Base-by-base conservation (phyloP, 345 rosid species). In the Lepidium didymum region DNA sequence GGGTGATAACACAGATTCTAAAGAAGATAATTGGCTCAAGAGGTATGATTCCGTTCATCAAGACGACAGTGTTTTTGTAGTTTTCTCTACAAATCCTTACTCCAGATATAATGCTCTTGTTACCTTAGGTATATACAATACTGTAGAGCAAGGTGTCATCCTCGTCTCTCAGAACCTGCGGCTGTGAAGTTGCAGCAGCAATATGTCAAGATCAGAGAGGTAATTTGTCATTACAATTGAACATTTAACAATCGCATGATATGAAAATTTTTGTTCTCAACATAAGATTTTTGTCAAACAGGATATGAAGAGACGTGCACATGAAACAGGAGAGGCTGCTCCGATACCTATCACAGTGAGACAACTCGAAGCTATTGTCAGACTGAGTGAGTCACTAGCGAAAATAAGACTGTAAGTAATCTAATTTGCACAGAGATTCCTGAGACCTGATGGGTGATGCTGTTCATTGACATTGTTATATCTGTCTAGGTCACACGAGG, bases 291-390 rank as follows among this genome's bases (percentile, higher is more conserved):
- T 36, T 8, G 54, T 60, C 18, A 56, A 69, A 46, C 73, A 93
- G 97, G 91, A 80, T 76, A 94, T 89, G 99, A 88, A 96, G 76
- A 92, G 83, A 84, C 91, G 89, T 75, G 88, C 96, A 66, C 85
- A 94, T 80, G 99, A 94, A 77, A 82, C 92, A 3, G 97, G 99
- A 62, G 96, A 91, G 80, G 86, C 88, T 68, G 79, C 92, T 38
- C 86, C 88, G 8, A 85, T 90, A 51, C 97, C 96, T 62, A 87
- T 94, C 46, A 91, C 99, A 33, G 97, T 91, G 35, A 89, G 96
- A 83, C 97, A 94, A 78, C 85, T 91, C 57, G 97, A 94, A 83
- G 97, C 97, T 57, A 91, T 94, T 50, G 76, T 87, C 42, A 82
- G 99, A 80, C 80, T 91, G 71, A 94, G 96, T 0, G 99, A 94